Conservation (phyloP, 2,329 filamentous ascomycete genomes). For the Aspergillus costaricaensis region DNA sequence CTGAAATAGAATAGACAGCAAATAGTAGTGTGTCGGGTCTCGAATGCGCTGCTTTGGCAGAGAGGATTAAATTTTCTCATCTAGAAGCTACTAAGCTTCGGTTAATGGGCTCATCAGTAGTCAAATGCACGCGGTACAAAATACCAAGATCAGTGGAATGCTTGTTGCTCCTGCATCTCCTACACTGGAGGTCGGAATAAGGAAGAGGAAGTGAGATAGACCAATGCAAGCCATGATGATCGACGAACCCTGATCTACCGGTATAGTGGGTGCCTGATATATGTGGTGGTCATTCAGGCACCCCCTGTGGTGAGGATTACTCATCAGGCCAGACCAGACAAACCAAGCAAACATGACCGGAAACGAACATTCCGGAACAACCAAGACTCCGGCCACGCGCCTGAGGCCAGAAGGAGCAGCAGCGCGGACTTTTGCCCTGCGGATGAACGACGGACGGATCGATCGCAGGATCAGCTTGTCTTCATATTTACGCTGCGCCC, state of each 20-base stretch:
- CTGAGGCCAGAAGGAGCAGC: slow-evolving; percentile 22
- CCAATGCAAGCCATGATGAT: not conserved
- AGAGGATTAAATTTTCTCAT: not conserved
- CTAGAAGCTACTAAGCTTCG: not conserved
- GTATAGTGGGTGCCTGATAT: not conserved
- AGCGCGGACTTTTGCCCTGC: slow-evolving; percentile 27
- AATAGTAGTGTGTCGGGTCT: not conserved
- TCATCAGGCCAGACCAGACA: slow-evolving; percentile 5
- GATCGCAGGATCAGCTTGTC: slow-evolving; percentile 26
- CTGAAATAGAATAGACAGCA: too few species aligned
- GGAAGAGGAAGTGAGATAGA: not conserved
- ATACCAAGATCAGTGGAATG: not conserved
- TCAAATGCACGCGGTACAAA: not conserved
- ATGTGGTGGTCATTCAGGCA: not conserved
- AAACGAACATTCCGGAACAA: slow-evolving; percentile 9
- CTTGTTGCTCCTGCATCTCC: not conserved
- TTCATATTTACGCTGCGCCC: slow-evolving; percentile 12
- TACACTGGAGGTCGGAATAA: not conserved
- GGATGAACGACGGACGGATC: slow-evolving; percentile 22
- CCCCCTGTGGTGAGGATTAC: not conserved
- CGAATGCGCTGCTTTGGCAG: not conserved
- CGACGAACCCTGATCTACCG: not conserved
- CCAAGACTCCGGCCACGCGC: slow-evolving; percentile 24
- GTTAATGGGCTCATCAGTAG: too few species aligned
- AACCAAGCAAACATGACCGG: slow-evolving; percentile 13